Evolutionary conservation across 306 rosid species (phyloP), one percentile per base, ranked within the genome.

Genomic region (Oemleria cerasiformis): DNA sequence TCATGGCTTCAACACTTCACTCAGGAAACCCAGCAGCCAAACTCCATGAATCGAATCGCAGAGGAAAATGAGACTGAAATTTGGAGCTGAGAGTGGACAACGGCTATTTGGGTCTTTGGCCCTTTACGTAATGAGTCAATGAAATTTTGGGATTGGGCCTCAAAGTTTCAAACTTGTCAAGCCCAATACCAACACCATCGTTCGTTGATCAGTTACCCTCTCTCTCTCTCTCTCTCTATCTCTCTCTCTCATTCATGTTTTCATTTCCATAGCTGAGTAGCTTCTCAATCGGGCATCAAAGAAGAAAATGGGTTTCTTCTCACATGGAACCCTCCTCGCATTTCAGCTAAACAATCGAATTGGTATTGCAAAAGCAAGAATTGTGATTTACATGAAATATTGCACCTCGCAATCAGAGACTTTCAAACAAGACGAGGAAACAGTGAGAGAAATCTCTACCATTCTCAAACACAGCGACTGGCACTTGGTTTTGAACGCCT

Each of bases 401-500:
- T 74, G 78, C 68, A 73, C 83, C 61, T 39, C 64, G 8, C 77
- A 73, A 48, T 11, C 60, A 53, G 62, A 67, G n/a, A 68, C 62
- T 7, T 38, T 20, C 7, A 69, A 55, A 34, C 63, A 40, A 7
- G 64, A 69, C 58, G 75, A 71, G 1, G 82, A 77, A 25, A 16
- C 84, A 5, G 82, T 78, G 38, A 81, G 45, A 57, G 80, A 71
- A 80, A 72, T 87, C 80, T 75, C 75, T 72, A 19, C 40, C 67
- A 73, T 82, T 80, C 79, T 87, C 73, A 57, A 36, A 57, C 68
- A 23, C 48, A 50, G 23, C 13, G 71, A 84, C 58, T 87, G 92
- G 88, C 40, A 57, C 39, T 12, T 54, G 60, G 58, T 65, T 4
- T n/a, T 84, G 56, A 65, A 76, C 65, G 63, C 80, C 60, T 69